phyloP scores from a whole-genome alignment of 1,284 basidiomycete genomes.

The Ceratobasidium theobromae region DNA sequence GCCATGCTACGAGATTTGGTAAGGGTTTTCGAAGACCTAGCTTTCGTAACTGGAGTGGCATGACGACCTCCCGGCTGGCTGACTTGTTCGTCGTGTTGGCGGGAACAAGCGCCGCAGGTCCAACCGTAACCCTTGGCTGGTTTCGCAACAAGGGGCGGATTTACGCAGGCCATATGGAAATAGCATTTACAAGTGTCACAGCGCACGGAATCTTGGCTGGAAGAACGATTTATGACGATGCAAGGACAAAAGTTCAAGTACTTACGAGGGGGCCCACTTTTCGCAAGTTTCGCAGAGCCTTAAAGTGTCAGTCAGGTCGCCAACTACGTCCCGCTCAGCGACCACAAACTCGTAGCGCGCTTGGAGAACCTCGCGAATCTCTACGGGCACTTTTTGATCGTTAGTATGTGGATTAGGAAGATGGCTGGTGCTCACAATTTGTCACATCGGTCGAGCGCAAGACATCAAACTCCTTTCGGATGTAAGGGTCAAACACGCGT shows the following conservation, averaged over 20 bases:
- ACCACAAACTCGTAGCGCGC: slow-evolving; percentile 93
- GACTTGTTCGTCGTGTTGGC: slow-evolving; percentile 84
- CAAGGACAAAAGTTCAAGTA: slow-evolving; percentile 25
- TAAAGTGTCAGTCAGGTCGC: slow-evolving; percentile 84
- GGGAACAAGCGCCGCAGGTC: slow-evolving; percentile 93
- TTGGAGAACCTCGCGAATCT: slow-evolving; percentile 74
- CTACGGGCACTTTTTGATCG: slow-evolving; percentile 63
- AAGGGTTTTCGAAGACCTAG: slow-evolving; percentile 40
- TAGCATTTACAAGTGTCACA: slow-evolving; percentile 93
- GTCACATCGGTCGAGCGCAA: slow-evolving; percentile 83
- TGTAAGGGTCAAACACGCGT: slow-evolving; percentile 93
- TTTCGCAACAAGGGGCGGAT: slow-evolving; percentile 91
- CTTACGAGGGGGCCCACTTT: slow-evolving; percentile 85
- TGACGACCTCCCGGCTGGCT: slow-evolving; percentile 46
- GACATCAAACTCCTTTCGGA: slow-evolving; percentile 97
- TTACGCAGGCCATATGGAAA: slow-evolving; percentile 95
- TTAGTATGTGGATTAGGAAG: background rate
- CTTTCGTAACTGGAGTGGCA: slow-evolving; percentile 50
- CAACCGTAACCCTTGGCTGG: slow-evolving; percentile 97
- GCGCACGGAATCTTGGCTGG: slow-evolving; percentile 82
- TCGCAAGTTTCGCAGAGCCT: slow-evolving; percentile 84
- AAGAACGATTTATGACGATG: slow-evolving; percentile 6
- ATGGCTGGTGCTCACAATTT: slow-evolving; percentile 67
- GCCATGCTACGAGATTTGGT: slow-evolving; percentile 32
- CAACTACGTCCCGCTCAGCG: slow-evolving; percentile 88